These are phyloP conservation scores for Sphagnum tenellum DNA, from an alignment of 225 moss, liverwort and hornwort species.

Conservation along the genomic window DNA sequence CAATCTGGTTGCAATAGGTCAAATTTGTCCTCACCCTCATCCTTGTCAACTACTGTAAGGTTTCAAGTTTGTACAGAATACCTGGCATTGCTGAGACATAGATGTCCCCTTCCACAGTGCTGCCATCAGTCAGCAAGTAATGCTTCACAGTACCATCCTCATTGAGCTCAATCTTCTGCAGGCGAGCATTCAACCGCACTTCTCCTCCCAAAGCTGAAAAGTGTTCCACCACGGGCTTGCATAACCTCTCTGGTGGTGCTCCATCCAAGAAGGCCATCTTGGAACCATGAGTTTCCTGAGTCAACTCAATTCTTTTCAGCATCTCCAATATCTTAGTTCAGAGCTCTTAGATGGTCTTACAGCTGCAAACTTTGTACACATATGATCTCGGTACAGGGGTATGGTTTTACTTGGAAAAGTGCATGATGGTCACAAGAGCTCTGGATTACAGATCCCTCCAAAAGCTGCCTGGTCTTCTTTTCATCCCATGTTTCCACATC, in stretches of 20 bases:
- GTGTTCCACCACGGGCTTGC: conserved; percentile 82
- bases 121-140: conserved; percentile 59
- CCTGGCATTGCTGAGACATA: conserved; percentile 99
- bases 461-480: too few relatives aligned
- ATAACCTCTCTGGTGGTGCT: conserved; percentile 87
- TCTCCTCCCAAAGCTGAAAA: conserved; percentile 72
- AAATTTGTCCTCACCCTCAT: neutral
- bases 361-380: too few relatives aligned
- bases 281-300: conserved; percentile 87
- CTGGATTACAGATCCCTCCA: too few relatives aligned
- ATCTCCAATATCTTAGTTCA: too few relatives aligned
- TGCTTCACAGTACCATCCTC: conserved; percentile 86
- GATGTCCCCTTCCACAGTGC: conserved; percentile 78
- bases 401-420: too few relatives aligned
- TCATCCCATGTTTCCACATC: too few relatives aligned
- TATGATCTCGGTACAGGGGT: too few relatives aligned
- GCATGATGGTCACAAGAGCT: too few relatives aligned
- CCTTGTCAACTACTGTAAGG: neutral
- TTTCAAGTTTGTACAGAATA: conserved; percentile 7
- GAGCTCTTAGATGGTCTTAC: too few relatives aligned
- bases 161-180: conserved; percentile 72
- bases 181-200: conserved; percentile 63
- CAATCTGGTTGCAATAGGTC: too few relatives aligned
- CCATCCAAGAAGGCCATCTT: conserved; percentile 99
- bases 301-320: neutral